Conservation (phyloP, 1,284 basidiomycete species). For the Boletus sp. region DNA sequence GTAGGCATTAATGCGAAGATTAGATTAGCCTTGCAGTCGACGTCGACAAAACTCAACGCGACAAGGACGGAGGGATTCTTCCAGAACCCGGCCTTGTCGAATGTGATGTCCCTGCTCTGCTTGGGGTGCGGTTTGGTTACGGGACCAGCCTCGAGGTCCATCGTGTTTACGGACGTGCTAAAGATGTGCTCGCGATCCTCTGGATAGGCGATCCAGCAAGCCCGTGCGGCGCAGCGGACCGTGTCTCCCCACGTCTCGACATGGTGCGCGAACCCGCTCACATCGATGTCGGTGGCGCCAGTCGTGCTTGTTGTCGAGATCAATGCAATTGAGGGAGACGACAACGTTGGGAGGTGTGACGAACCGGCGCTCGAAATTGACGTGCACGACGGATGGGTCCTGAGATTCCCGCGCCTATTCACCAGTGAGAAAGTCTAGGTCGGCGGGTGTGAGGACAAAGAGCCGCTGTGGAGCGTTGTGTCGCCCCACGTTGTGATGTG, state of each 20-base stretch:
- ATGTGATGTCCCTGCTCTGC: conserved; percentile 8
- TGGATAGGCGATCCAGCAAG: conserved; percentile 25
- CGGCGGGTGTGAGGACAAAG: conserved; percentile 14
- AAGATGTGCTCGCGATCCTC: conserved; percentile 25
- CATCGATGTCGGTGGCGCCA: conserved; percentile 18
- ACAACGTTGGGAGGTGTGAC: conserved; percentile 23
- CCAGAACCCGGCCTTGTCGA: conserved; percentile 13
- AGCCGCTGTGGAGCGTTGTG: conserved; percentile 11
- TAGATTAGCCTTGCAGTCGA: conserved; percentile 12
- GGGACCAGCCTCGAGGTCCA: conserved; percentile 2
- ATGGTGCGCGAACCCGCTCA: conserved; percentile 18
- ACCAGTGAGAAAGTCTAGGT: conserved; percentile 25
- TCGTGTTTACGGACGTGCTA: conserved; percentile 15
- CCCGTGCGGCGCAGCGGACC: conserved; percentile 1
- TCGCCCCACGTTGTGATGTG: conserved; percentile 11
- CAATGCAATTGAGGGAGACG: conserved; percentile 20
- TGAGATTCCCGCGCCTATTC: conserved; percentile 6
- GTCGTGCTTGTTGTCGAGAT: conserved; percentile 11
- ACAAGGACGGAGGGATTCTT: conserved; percentile 19
- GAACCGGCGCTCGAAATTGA: conserved; percentile 22
- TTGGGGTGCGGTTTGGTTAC: conserved; percentile 2
- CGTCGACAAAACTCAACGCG: conserved; percentile 17
- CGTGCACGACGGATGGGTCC: conserved; percentile 2
- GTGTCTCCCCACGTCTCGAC: conserved; percentile 18
- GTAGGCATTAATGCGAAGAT: conserved; percentile 17